These are phyloP conservation scores for Dipteronia sinensis DNA, from an alignment of 345 rosid species.

Conservation along the genomic window DNA sequence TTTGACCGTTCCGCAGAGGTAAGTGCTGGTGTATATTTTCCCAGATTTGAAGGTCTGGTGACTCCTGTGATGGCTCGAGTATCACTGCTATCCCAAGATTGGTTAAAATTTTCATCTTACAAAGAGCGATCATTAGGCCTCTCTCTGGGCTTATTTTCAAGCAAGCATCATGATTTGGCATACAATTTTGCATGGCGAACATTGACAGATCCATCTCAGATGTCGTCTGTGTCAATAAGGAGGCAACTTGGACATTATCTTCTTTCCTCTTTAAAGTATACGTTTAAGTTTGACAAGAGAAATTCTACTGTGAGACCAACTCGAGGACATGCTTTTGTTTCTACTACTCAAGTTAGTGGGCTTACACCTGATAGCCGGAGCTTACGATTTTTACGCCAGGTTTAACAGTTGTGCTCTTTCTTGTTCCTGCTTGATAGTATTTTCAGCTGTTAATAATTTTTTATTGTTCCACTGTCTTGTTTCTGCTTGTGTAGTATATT, in stretches of 20 bases:
- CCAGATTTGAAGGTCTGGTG: conserved; percentile 60
- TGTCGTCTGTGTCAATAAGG: conserved; percentile 65
- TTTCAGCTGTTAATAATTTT: not conserved
- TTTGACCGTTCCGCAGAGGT: conserved; percentile 79
- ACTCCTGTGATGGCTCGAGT: conserved; percentile 72
- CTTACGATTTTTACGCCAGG: conserved; percentile 87
- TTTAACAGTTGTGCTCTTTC: conserved; percentile 22
- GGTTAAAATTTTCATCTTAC: conserved; percentile 79
- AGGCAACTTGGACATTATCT: conserved; percentile 89
- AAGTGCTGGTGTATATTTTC: conserved; percentile 75
- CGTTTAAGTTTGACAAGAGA: conserved; percentile 73
- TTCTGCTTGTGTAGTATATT: not conserved
- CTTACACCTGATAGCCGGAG: conserved; percentile 88
- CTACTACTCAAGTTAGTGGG: conserved; percentile 80
- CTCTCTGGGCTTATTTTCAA: conserved; percentile 77
- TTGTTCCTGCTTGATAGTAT: conserved; percentile 1
- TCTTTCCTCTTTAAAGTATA: conserved; percentile 78
- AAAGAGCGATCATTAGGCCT: conserved; percentile 82
- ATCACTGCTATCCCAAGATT: conserved; percentile 81
- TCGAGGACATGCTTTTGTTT: conserved; percentile 75
- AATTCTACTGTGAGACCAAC: conserved; percentile 81
- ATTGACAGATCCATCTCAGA: conserved; percentile 74
- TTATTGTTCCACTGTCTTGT: not conserved
- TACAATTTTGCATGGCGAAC: conserved; percentile 80
- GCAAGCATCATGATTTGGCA: conserved; percentile 65